phyloP scores from a whole-genome alignment of 176 grass and related monocot species.

The Chloris gayana region DNA sequence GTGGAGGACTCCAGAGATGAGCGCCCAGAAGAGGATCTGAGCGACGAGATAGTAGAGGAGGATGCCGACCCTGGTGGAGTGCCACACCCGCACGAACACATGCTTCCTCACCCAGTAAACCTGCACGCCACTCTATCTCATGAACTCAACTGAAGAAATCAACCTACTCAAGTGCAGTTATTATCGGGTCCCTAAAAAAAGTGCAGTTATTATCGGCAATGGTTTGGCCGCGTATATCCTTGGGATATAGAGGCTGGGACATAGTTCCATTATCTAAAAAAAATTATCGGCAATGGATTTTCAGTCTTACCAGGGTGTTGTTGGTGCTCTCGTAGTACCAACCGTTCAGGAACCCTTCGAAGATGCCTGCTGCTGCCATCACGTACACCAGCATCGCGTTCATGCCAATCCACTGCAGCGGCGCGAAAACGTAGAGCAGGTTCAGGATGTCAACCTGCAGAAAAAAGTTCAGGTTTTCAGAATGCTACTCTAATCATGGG shows the following conservation, averaged over 20 bases:
- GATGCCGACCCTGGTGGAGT: conserved; percentile 67
- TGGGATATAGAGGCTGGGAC: too few species aligned
- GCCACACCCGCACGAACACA: conserved; percentile 79
- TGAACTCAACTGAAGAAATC: neutral
- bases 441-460: conserved; percentile 71
- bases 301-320: conserved; percentile 75
- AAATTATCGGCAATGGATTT: neutral
- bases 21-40: conserved; percentile 81
- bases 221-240: too few species aligned
- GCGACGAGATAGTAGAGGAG: conserved; percentile 90
- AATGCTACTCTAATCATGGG: neutral
- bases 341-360: conserved; percentile 95
- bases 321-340: conserved; percentile 91
- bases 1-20: conserved; percentile 76
- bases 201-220: too few species aligned
- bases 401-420: conserved; percentile 84
- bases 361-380: conserved; percentile 90
- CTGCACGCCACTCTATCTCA: conserved; percentile 31
- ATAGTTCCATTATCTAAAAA: too few species aligned
- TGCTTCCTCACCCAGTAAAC: conserved; percentile 96
- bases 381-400: conserved; percentile 98
- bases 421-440: conserved; percentile 46
- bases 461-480: neutral
- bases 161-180: neutral
- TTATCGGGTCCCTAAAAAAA: too few species aligned